A percentile compares a stretch with the other conserved stretches of the same genome.
Evolutionary conservation across 2,329 filamentous ascomycete species (phyloP).

Genomic region (Paraphaeosphaeria minitans): DNA sequence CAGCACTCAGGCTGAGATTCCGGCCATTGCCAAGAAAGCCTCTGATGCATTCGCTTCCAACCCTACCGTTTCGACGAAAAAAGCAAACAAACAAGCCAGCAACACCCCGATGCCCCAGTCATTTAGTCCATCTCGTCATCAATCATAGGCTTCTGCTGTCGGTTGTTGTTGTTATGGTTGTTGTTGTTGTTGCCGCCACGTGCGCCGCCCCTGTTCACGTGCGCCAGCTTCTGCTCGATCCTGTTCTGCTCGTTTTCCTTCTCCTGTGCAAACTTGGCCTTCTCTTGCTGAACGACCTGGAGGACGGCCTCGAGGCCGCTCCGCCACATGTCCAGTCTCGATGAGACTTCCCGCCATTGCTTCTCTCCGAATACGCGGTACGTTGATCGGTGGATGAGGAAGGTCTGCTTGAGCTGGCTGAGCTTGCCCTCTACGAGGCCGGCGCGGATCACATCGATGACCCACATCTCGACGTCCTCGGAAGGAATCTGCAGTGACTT

Average conservation of each 20-base stretch:
- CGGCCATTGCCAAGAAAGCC: slow-evolving; percentile 32
- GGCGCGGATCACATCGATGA: slow-evolving; percentile 96
- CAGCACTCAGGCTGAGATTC: slow-evolving; percentile 37
- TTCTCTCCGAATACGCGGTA: slow-evolving; percentile 97
- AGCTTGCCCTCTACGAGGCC: slow-evolving; percentile 96
- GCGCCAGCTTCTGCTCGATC: slow-evolving; percentile 67
- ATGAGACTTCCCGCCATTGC: slow-evolving; percentile 95
- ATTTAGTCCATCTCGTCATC: slow-evolving; percentile 45
- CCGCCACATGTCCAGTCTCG: slow-evolving; percentile 89
- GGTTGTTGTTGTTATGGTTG: slow-evolving; percentile 23
- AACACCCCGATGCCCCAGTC: slow-evolving; percentile 12
- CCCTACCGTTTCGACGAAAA: slow-evolving; percentile 28
- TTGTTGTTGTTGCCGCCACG: slow-evolving; percentile 26
- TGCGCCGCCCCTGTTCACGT: slow-evolving; percentile 31
- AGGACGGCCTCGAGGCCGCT: slow-evolving; percentile 79
- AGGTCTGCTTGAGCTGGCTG: slow-evolving; percentile 88
- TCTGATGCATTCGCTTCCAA: slow-evolving; percentile 33
- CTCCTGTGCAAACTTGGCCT: slow-evolving; percentile 76
- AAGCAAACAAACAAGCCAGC: slow-evolving; percentile 22
- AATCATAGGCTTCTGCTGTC: slow-evolving; percentile 37
- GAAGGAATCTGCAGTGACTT: slow-evolving; percentile 80
- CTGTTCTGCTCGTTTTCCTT: slow-evolving; percentile 78
- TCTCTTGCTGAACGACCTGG: slow-evolving; percentile 76
- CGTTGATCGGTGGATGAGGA: slow-evolving; percentile 93
- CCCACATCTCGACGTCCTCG: slow-evolving; percentile 95